Evolutionary conservation across 2,329 filamentous ascomycete species (phyloP), one percentile per base, ranked within the genome.

Genomic region (Ophiosphaerella narmari): DNA sequence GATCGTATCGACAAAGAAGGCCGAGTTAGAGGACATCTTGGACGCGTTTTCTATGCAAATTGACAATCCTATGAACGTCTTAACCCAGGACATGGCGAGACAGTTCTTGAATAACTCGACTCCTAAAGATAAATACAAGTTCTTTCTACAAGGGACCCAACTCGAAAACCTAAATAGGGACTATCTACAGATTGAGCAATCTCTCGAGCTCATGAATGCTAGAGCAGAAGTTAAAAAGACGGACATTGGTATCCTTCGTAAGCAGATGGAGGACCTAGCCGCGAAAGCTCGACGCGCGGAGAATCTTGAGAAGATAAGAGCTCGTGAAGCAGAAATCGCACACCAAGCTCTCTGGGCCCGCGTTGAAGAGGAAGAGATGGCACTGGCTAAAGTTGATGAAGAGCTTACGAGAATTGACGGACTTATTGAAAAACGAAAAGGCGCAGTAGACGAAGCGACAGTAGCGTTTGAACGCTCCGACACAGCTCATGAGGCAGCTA

Each of bases 1-100:
- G 46, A 78, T 87, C 21, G 82, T 97, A 40, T 96, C 91, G 0
- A 90, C 82, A 7, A 96, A 91, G 73, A 94, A 90, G 68, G 80
- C 83, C 7, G 93, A 97, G 59, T 82, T 99, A 7, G 92, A 97
- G 59, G 90, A 96, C 59, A 93, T 99, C 40, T 87, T 91, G 36
- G 94, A 99, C 71, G 95, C 90, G 70, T 97, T 91, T 70, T 90
- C 88, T 36, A 79, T 99, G 36, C 93, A 97, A 71, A 91, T 99
- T 49, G 93, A 97, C 68, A 99, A 99, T 62, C 94, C 94, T 0
- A 87, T 99, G 77, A 97, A 95, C 52, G 89, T 97, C 6, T 80
- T 99, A 14, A 96, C 92, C 0, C 94, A 99, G 72, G 94, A 99
- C 69, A 91, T 92, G 73, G 94, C 94, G 9, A 86, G 94, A 9